Evolutionary conservation across 148 eudicot species (phyloP).

Genomic region (Spergularia bocconei): DNA sequence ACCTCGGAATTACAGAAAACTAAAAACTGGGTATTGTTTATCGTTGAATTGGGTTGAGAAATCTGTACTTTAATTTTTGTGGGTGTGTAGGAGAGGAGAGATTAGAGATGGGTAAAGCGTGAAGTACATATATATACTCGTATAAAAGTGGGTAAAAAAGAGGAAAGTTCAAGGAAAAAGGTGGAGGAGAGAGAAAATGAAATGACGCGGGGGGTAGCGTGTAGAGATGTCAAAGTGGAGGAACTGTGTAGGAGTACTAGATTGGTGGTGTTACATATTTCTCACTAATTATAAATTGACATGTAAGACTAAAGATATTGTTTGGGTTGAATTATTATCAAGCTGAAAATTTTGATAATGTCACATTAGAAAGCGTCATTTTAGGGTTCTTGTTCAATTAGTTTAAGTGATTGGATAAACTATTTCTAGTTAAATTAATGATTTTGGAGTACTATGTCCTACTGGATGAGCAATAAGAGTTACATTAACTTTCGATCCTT

Average conservation of each 20-base stretch:
- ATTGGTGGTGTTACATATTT: not conserved
- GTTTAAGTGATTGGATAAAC: too few species aligned
- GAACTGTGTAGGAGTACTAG: not conserved
- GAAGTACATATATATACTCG: not conserved
- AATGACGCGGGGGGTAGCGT: conserved; percentile 40
- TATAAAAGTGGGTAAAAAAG: not conserved
- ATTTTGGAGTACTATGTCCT: too few species aligned
- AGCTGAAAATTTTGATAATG: too few species aligned
- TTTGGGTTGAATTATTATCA: not conserved
- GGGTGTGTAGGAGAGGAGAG: not conserved
- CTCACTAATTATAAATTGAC: not conserved
- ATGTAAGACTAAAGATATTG: not conserved
- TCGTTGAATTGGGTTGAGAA: not conserved
- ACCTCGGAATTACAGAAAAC: not conserved
- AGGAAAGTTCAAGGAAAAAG: conserved; percentile 58
- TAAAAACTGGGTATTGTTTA: not conserved
- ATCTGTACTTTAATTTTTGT: not conserved
- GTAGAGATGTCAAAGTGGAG: conserved; percentile 59
- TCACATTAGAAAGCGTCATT: too few species aligned
- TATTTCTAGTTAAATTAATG: too few species aligned
- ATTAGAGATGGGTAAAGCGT: conserved; percentile 4
- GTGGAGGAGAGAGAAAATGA: not conserved
- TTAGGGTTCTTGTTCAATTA: too few species aligned
- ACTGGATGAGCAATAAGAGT: too few species aligned
- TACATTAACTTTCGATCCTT: too few species aligned